Evolutionary conservation across 2,329 filamentous ascomycete genomes (phyloP), one percentile per base, ranked within the genome.

Genomic region (Coccinonectria pachysandricola): DNA sequence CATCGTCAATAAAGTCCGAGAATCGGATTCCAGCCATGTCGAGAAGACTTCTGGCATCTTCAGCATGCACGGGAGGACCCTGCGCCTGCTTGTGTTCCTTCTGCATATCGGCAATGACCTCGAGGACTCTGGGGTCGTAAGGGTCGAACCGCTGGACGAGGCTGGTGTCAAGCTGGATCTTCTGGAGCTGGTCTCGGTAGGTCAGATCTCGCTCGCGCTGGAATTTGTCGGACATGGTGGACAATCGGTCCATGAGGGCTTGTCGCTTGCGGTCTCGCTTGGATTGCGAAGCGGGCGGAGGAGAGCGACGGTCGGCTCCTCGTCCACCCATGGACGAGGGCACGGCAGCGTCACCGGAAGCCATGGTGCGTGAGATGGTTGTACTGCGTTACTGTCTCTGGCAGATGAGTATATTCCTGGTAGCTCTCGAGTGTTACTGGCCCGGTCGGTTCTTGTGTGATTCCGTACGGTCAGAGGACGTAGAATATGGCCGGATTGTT

Each of bases 261-360:
- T 83, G 83, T 36, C 86, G 78, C 50, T 87, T 78, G 56, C 92
- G 91, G 60, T 96, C 88, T 54, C 85, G 75, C 63, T 95, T 95
- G 20, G 84, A 88, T 36, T 65, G 64, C n/a, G 61, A 44, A 14
- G 53, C 42, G 11, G 53, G 45, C 27, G 48, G 46, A 30, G 58
- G 57, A 29, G 57, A 57, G 17, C 52, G 54, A 29, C 51, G 50
- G 28, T 59, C 52, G 37, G 46, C 35, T n/a, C n/a, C n/a, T 30
- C 49, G 49, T 36, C 43, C 52, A 31, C 45, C 45, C 27, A 54
- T 34, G 29, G 48, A 43, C 23, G 52, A 30, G 32, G 50, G 46
- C 11, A 48, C 45, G 24, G 48, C 45, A 28, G 47, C 48, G 31
- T 61, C 56, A 41, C 49, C 60, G 21, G 57, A 48, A 28, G 57